Percentiles rank a stretch among this genome's conserved stretches.
phyloP scores from a whole-genome alignment of 345 rosid species.

The Arabis hirsuta region DNA sequence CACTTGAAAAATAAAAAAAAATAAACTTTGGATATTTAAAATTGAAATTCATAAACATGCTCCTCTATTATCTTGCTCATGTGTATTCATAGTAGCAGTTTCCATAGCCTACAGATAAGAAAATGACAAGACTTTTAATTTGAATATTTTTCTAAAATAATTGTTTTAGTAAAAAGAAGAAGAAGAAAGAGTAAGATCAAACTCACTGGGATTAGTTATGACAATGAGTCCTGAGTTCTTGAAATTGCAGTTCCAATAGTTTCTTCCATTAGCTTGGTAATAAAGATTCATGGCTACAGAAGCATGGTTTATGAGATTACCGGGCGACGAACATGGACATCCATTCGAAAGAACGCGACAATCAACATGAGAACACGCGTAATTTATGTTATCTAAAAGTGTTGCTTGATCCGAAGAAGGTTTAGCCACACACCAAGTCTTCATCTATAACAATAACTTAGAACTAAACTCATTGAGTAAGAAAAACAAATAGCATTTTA shows the following conservation, averaged over 20 bases:
- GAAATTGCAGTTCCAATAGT: slow-evolving; percentile 72
- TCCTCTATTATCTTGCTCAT: slow-evolving; percentile 24
- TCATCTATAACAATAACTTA: slow-evolving; percentile 34
- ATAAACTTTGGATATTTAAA: background rate
- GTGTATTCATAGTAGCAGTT: slow-evolving; percentile 52
- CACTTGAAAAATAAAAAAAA: background rate
- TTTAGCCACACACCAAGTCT: slow-evolving; percentile 79
- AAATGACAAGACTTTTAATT: background rate
- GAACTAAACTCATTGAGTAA: slow-evolving; percentile 9
- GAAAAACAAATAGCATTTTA: slow-evolving; percentile 4
- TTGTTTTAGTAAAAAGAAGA: background rate
- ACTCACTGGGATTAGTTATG: slow-evolving; percentile 66
- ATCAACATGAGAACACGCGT: slow-evolving; percentile 62
- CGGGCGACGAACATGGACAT: slow-evolving; percentile 58
- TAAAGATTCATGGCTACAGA: slow-evolving; percentile 78
- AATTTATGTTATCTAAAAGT: slow-evolving; percentile 57
- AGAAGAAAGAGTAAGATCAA: background rate
- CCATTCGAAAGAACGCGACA: slow-evolving; percentile 57
- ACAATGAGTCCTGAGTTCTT: slow-evolving; percentile 61
- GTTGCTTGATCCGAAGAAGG: slow-evolving; percentile 63
- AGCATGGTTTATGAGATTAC: slow-evolving; percentile 61
- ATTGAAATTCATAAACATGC: slow-evolving; percentile 3
- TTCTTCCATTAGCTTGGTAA: slow-evolving; percentile 65
- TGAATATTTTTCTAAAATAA: background rate
- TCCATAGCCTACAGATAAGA: slow-evolving; percentile 53